phyloP scores from a whole-genome alignment of 73 alveolate genomes.

The Tetrahymena elliotti region DNA sequence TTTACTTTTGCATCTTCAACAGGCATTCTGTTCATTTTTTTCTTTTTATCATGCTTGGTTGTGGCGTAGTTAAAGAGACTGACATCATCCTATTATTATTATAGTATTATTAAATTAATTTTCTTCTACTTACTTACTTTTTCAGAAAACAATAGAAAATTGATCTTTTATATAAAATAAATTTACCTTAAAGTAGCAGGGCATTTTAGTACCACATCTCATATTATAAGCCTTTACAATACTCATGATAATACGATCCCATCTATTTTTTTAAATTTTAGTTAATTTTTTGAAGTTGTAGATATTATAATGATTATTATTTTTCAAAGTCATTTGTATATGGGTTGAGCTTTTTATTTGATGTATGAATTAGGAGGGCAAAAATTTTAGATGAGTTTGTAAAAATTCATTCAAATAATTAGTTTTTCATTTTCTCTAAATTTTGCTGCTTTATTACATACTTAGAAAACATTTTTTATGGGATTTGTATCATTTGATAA shows the following conservation, averaged over 20 bases:
- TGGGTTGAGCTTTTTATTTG: too few relatives aligned
- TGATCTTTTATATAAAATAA: neutral
- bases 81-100: slow-evolving; percentile 32
- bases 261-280: neutral
- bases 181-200: neutral
- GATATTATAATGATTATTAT: slow-evolving; percentile 20
- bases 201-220: neutral
- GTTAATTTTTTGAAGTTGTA: slow-evolving; percentile 1
- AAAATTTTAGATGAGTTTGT: too few relatives aligned
- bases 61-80: slow-evolving; percentile 40
- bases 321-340: too few relatives aligned
- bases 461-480: neutral
- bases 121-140: neutral
- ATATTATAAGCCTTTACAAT: neutral
- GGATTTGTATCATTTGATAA: neutral
- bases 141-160: neutral
- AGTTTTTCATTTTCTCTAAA: too few relatives aligned
- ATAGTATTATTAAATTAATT: neutral
- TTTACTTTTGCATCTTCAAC: slow-evolving; percentile 13
- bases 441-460: too few relatives aligned
- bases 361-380: too few relatives aligned
- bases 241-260: neutral
- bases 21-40: slow-evolving; percentile 34
- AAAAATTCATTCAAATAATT: too few relatives aligned
- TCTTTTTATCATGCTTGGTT: slow-evolving; percentile 41